Base-by-base conservation (phyloP, 805 yeast genomes). In the Lachancea lanzarotensis region DNA sequence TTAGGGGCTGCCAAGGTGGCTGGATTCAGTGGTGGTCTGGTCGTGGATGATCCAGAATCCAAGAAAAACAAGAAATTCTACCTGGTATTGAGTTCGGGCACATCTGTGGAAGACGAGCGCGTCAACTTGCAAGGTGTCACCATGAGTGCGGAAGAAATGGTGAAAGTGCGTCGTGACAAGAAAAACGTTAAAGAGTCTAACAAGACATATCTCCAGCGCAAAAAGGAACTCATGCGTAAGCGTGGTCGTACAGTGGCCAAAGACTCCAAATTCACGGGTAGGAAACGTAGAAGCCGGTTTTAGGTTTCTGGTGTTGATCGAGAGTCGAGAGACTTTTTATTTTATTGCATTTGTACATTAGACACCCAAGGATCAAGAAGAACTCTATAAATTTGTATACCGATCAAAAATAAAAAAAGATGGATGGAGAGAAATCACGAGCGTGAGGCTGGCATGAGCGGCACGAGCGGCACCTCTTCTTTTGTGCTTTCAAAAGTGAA, bases 11-110 rank as follows among this genome's bases (percentile, higher is more conserved):
- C 98, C 9, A 91, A 89, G 65, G 81, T 84, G 5, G 83, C 97
- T 0, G 98, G 98, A 1, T 93, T 93, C 64, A 91, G 88, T 46
- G 97, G 98, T 59, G 98, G 98, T 51, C 72, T 91, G 53, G 89
- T 93, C 19, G 76, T 91, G 32, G 98, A 93, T 65, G 91, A 90
- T 49, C 95, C 96, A 3, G 97, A 93, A 55, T 80, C 89, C 30
- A 90, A 87, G 62, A 86, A 84, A 65, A 87, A 91, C 62, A 88
- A 83, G 65, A 93, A 93, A 67, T 87, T 84, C 64, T 93, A 93
- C 62, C 68, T 93, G 47, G 96, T 93, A 16, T 70, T 93, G 50
- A 83, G 90, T 40, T 56, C 67, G 2, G 69, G 69, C 16, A 50
- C 68, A 3, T 95, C 97, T 1, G 96, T 96, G 47, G 71, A 84